Evolutionary conservation across 352 stramenopile species (phyloP), one percentile per base, ranked within the genome.

Genomic region (Elongisporangium senticosum): DNA sequence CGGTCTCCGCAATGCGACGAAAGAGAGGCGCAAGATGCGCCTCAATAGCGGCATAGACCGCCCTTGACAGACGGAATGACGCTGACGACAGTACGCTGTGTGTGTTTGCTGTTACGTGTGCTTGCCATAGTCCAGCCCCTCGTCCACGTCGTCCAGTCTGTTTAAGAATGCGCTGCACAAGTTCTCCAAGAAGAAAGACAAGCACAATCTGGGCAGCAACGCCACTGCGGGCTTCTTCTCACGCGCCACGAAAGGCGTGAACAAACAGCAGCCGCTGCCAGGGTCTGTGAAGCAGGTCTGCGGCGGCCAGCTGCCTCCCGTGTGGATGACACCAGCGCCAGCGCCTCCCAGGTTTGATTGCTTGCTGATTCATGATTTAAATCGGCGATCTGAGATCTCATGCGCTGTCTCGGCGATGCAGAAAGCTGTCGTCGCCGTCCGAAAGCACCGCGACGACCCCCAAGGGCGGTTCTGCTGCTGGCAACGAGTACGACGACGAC

Each of bases 91-190:
- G 33, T 43, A 15, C 33, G 26, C 24, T 37, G 26, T 37, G 6
- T 7, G 15, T 19, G 8, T 24, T 21, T 50, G 39, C 24, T 54
- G 50, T 51, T 26, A 37, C 19, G 17, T 22, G 43, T n/a, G 24
- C 20, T 19, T 55, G 21, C 17, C 51, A 40, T 56, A 81, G 67
- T 39, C 69, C 28, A 74, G 59, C 33, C 53, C 64, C 26, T 72
- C 67, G 28, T 26, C 48, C 11, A 26, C 62, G 23, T 84, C 77
- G 39, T 83, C 77, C 10, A 91, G 89, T 58, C 75, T 77, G 43
- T 91, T 93, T 56, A 83, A 83, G 57, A 87, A 77, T 55, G 84
- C 79, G 49, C 67, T 93, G 53, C 80, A 93, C 68, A 93, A 93
- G 55, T 89, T 93, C 51, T 55, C 64, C n/a, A 76, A 86, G 57